phyloP scores from a whole-genome alignment of 306 rosid genomes.

The Inga leiocalycina region DNA sequence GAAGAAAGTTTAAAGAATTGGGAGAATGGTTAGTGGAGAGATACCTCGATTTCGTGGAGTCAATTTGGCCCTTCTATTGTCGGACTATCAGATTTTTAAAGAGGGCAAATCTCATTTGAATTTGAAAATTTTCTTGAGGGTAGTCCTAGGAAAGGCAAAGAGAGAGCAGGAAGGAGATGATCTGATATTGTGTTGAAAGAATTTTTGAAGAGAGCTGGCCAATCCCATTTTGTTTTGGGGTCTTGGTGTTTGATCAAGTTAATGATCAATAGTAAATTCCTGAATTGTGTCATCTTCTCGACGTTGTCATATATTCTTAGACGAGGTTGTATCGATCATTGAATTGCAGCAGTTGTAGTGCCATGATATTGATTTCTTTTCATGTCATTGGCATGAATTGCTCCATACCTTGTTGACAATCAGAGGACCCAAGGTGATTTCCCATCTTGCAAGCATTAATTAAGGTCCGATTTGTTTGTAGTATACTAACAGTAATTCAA shows the following conservation, averaged over 20 bases:
- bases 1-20: slow-evolving; percentile 58
- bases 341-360: slow-evolving; percentile 28
- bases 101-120: slow-evolving; percentile 78
- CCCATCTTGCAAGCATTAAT: background rate
- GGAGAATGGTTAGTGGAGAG: slow-evolving; percentile 56
- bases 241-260: slow-evolving; percentile 41
- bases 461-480: background rate
- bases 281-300: slow-evolving; percentile 37
- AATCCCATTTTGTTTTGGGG: slow-evolving; percentile 56
- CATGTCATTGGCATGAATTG: background rate
- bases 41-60: slow-evolving; percentile 78
- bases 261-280: slow-evolving; percentile 42
- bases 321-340: slow-evolving; percentile 42
- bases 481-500: background rate
- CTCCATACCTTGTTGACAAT: background rate
- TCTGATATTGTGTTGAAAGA: slow-evolving; percentile 29
- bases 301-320: slow-evolving; percentile 40
- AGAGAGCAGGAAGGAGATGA: slow-evolving; percentile 27
- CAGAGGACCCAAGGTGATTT: background rate
- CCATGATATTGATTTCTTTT: slow-evolving; percentile 29
- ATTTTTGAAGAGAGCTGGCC: slow-evolving; percentile 32
- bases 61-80: slow-evolving; percentile 85
- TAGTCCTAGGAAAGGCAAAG: slow-evolving; percentile 34
- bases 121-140: slow-evolving; percentile 25
- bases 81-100: slow-evolving; percentile 76